Evolutionary conservation across 805 yeast genomes (phyloP).

Genomic region (Zygosaccharomyces lentus): DNA sequence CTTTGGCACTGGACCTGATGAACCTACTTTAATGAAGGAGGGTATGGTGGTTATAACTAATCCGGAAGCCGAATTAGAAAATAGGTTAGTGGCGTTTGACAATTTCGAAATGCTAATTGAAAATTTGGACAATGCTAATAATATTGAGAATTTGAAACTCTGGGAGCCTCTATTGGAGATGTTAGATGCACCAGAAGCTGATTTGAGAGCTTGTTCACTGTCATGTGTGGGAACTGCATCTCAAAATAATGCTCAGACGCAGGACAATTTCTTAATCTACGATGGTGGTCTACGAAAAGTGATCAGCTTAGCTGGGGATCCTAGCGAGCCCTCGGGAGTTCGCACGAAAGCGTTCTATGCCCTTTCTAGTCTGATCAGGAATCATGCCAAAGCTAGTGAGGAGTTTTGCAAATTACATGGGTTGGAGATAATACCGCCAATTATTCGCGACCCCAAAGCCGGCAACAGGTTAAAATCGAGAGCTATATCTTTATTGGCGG

Average conservation of each 20-base stretch:
- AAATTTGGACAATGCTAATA: slow-evolving; percentile 91
- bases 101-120: slow-evolving; percentile 92
- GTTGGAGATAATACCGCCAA: slow-evolving; percentile 48
- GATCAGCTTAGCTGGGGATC: slow-evolving; percentile 38
- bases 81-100: slow-evolving; percentile 73
- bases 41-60: slow-evolving; percentile 57
- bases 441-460: slow-evolving; percentile 19
- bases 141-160: slow-evolving; percentile 72
- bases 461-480: slow-evolving; percentile 47
- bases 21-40: slow-evolving; percentile 81
- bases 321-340: slow-evolving; percentile 34
- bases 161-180: slow-evolving; percentile 70
- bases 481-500: slow-evolving; percentile 52
- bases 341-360: slow-evolving; percentile 73
- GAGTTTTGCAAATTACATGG: slow-evolving; percentile 58
- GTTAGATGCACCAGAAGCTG: slow-evolving; percentile 42
- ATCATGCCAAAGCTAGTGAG: slow-evolving; percentile 52
- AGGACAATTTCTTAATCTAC: slow-evolving; percentile 56
- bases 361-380: slow-evolving; percentile 65
- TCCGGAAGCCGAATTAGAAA: slow-evolving; percentile 56
- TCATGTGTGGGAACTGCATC: slow-evolving; percentile 86
- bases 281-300: slow-evolving; percentile 45
- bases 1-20: slow-evolving; percentile 79
- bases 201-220: slow-evolving; percentile 55
- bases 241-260: slow-evolving; percentile 81